Evolutionary conservation across 495 filamentous ascomycete genomes (phyloP), one percentile per base, ranked within the genome.

Genomic region (Schizothecium vesticola): DNA sequence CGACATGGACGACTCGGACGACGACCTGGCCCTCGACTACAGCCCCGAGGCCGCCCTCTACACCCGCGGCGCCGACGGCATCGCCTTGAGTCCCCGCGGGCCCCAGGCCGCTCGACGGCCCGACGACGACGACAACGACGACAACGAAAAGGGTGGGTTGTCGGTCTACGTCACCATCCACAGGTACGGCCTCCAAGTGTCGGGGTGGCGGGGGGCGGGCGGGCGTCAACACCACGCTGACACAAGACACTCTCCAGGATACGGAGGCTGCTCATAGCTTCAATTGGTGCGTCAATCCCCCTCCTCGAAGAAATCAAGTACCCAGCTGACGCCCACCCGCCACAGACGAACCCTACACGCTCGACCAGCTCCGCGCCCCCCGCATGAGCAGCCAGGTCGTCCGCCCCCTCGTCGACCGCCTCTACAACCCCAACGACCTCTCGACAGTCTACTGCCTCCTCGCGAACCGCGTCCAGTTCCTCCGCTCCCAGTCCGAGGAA

Each of bases 391-490:
- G 80, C 10, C 77, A 83, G 19, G 78, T 89, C 33, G 85, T 89
- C 3, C 80, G 86, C 64, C 87, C 87, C 11, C 73, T 89, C 12
- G 85, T 89, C 9, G 84, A 89, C 67, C 82, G 82, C n/a, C 76
- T 88, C 0, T 89, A 87, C 74, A 82, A 84, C 58, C 79, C 79
- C 21, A 71, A 85, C 12, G 87, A 90, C 73, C 80, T 85, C 26
- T 87, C 86, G 1, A 79, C 70, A 80, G 86, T 89, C 10, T 90
- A 88, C 73, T 88, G 86, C 72, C 82, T 90, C 10, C 81, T 90
- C 33, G 87, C 88, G 61, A 90, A 90, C 72, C 79, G 86, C 12
- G 77, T 85, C 13, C 86, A 90, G 65, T 90, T 90, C 76, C 81
- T 87, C 24, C 81, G 84, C 22, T 85, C 88, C 59, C 86, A 87